Conservation (phyloP, 2,329 filamentous ascomycete genomes). For the Chrysoporthe austroafricana region DNA sequence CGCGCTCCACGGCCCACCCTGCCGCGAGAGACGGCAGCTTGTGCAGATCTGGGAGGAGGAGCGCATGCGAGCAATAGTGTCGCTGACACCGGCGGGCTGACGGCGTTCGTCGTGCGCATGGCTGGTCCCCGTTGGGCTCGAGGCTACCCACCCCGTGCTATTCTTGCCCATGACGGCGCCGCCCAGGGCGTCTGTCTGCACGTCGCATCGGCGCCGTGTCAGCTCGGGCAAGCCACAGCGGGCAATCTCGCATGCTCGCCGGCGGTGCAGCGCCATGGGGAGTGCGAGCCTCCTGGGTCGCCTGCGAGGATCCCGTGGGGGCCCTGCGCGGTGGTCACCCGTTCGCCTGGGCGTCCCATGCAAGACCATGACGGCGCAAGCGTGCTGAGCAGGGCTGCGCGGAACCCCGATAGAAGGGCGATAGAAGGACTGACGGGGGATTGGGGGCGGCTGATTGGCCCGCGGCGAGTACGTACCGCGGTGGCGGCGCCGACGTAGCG, state of each 20-base stretch:
- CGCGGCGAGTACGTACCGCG: no score
- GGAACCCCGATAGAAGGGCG: conserved; percentile 24
- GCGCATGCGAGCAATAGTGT: neutral
- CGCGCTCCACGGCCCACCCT: neutral
- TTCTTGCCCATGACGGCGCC: conserved; percentile 3
- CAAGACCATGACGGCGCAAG: conserved; percentile 12
- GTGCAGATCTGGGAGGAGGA: conserved; percentile 3
- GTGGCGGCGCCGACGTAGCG: neutral
- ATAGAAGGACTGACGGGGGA: conserved; percentile 16
- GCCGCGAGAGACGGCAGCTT: neutral
- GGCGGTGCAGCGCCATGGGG: neutral
- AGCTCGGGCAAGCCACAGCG: neutral
- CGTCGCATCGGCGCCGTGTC: neutral
- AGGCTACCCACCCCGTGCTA: neutral
- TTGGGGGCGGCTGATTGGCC: neutral
- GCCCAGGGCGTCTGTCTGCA: neutral
- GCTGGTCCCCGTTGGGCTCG: no score
- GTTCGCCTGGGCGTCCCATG: neutral
- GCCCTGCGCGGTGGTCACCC: neutral
- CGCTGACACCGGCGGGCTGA: conserved; percentile 1
- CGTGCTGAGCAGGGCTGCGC: conserved; percentile 4
- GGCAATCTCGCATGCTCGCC: neutral
- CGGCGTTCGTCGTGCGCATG: neutral
- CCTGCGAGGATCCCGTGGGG: neutral
- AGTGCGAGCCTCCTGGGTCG: neutral